Percentiles rank a stretch among this genome's conserved stretches.
These are phyloP conservation scores for Nitzschia sp. DNA, from an alignment of 108 stramenopile genomes.

Conservation along the genomic window DNA sequence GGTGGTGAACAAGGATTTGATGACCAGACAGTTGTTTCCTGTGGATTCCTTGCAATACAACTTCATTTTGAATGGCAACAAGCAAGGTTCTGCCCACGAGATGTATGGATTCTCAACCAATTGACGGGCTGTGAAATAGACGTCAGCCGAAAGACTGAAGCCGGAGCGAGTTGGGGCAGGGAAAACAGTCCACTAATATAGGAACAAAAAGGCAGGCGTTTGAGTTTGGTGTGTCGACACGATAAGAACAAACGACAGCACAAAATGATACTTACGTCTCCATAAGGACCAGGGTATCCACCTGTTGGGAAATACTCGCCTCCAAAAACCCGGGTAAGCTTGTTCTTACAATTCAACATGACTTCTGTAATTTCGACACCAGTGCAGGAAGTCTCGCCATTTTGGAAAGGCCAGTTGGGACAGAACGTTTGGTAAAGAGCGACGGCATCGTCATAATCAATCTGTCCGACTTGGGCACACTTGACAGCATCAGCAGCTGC, in stretches of 20 bases:
- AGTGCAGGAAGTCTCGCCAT: neutral
- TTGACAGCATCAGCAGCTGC: neutral
- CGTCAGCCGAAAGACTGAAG: neutral
- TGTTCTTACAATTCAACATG: conserved; percentile 6
- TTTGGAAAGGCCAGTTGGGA: neutral
- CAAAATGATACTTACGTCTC: neutral
- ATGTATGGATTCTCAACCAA: neutral
- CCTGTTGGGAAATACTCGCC: conserved; percentile 5
- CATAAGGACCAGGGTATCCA: conserved; percentile 2
- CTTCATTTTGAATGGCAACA: neutral
- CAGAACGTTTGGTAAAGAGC: conserved; percentile 4
- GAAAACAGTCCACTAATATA: neutral
- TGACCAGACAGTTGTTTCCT: neutral
- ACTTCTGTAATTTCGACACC: neutral
- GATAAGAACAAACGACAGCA: neutral
- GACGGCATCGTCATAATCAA: conserved; percentile 8
- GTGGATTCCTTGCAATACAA: conserved; percentile 4
- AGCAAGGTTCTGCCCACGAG: neutral
- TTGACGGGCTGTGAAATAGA: neutral
- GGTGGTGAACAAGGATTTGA: neutral
- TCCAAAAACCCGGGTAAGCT: conserved; percentile 2
- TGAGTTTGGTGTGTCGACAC: neutral
- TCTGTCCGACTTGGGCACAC: neutral
- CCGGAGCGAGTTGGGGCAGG: neutral
- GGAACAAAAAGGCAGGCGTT: neutral